Conservation (phyloP, 2,329 filamentous ascomycete genomes). For the Basipetospora chlamydospora region DNA sequence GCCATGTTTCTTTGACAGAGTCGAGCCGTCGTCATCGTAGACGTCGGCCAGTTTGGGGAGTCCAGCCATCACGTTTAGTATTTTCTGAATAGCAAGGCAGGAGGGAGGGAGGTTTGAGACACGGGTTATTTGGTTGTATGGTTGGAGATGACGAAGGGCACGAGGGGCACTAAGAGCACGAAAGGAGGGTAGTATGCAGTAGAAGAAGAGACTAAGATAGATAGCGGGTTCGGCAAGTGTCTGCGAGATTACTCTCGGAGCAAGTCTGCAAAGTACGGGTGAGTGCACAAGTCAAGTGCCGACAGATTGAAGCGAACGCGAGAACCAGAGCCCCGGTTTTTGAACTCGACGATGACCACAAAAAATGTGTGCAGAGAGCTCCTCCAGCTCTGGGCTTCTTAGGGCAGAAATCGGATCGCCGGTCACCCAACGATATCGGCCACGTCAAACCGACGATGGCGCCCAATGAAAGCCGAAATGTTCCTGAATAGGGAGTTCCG, state of each 20-base stretch:
- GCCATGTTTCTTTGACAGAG: slow-evolving; percentile 65
- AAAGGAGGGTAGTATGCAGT: too few relatives aligned
- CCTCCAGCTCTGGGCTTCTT: background rate
- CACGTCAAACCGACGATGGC: slow-evolving; percentile 4
- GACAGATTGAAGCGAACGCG: too few relatives aligned
- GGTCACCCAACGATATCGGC: slow-evolving; percentile 2
- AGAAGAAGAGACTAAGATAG: background rate
- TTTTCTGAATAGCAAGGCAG: background rate
- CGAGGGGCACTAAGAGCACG: too few relatives aligned
- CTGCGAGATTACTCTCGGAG: too few relatives aligned
- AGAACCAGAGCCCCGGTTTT: too few relatives aligned
- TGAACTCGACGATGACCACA: background rate
- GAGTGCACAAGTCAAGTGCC: too few relatives aligned
- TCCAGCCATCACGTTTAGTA: slow-evolving; percentile 20
- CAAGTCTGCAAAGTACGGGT: too few relatives aligned
- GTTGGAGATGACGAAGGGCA: too few relatives aligned
- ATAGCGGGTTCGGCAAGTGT: background rate
- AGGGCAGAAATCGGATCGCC: background rate
- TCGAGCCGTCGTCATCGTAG: slow-evolving; percentile 38
- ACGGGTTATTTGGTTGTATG: background rate
- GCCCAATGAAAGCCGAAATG: background rate
- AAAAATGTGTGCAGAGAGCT: slow-evolving; percentile 1
- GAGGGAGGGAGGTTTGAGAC: slow-evolving; percentile 15
- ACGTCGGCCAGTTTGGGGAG: slow-evolving; percentile 18
- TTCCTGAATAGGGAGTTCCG: background rate